phyloP scores from a whole-genome alignment of 148 eudicot species.

The Silene conica region DNA sequence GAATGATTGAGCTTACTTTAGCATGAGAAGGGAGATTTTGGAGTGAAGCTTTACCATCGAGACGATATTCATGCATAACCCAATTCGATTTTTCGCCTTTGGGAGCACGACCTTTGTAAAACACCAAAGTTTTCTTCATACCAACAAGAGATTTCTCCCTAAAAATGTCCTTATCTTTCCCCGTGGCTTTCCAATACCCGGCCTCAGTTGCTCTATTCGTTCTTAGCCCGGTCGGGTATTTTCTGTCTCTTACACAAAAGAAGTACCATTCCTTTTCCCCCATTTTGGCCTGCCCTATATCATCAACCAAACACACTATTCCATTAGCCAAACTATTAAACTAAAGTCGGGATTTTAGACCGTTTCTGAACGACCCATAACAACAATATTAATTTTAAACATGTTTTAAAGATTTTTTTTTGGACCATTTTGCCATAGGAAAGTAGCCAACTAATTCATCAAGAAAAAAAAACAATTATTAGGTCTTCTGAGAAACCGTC shows the following conservation, averaged over 20 bases:
- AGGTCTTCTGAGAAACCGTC: too few relatives aligned
- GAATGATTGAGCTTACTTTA: constrained; percentile 8
- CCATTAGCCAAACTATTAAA: not conserved
- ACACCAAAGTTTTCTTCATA: constrained; percentile 66
- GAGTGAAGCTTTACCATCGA: constrained; percentile 39
- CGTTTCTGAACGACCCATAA: too few relatives aligned
- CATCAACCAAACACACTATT: constrained; percentile 7
- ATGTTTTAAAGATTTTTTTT: too few relatives aligned
- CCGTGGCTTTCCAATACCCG: constrained; percentile 74
- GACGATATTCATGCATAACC: constrained; percentile 59
- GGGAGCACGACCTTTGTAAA: constrained; percentile 61
- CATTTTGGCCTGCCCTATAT: constrained; percentile 47
- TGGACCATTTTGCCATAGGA: too few relatives aligned
- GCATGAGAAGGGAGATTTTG: constrained; percentile 32
- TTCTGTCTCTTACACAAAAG: constrained; percentile 52
- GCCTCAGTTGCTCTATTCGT: constrained; percentile 60
- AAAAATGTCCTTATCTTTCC: constrained; percentile 58
- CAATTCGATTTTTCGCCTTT: constrained; percentile 59
- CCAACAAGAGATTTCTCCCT: constrained; percentile 49
- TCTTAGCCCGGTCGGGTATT: constrained; percentile 56
- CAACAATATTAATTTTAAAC: too few relatives aligned
- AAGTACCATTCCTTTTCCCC: constrained; percentile 70
- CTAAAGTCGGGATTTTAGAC: too few relatives aligned
- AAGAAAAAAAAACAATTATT: not conserved
- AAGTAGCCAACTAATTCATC: too few relatives aligned